These are phyloP conservation scores for Syzygium grande DNA, from an alignment of 345 rosid species.

Conservation along the genomic window DNA sequence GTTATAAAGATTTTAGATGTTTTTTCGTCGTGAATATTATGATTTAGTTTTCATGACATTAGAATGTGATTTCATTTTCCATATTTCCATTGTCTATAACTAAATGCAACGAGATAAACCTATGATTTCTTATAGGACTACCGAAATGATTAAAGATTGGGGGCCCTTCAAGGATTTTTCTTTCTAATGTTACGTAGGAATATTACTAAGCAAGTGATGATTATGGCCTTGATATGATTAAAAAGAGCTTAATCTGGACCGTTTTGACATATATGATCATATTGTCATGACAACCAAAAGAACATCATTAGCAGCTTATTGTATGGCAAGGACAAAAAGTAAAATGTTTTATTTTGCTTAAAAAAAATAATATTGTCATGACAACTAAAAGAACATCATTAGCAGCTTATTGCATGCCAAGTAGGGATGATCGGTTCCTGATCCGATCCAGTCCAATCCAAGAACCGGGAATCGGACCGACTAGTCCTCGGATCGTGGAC, in stretches of 20 bases:
- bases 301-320: background rate
- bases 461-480: too few relatives aligned
- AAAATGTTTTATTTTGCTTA: too few relatives aligned
- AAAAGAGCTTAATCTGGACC: background rate
- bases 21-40: background rate
- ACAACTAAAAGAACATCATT: too few relatives aligned
- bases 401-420: too few relatives aligned
- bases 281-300: background rate
- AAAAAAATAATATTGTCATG: too few relatives aligned
- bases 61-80: background rate
- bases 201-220: background rate
- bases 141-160: background rate
- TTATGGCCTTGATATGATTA: background rate
- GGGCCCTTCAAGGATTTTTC: background rate
- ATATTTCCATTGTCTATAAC: background rate
- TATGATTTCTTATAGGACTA: background rate
- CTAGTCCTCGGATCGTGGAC: too few relatives aligned
- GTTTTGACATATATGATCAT: background rate
- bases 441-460: too few relatives aligned
- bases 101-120: background rate
- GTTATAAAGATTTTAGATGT: background rate
- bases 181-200: background rate
- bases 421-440: too few relatives aligned
- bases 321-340: background rate
- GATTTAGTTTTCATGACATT: background rate